Base-by-base conservation (phyloP, 2,329 filamentous ascomycete genomes). In the Phaeosphaeriaceae sp. region DNA sequence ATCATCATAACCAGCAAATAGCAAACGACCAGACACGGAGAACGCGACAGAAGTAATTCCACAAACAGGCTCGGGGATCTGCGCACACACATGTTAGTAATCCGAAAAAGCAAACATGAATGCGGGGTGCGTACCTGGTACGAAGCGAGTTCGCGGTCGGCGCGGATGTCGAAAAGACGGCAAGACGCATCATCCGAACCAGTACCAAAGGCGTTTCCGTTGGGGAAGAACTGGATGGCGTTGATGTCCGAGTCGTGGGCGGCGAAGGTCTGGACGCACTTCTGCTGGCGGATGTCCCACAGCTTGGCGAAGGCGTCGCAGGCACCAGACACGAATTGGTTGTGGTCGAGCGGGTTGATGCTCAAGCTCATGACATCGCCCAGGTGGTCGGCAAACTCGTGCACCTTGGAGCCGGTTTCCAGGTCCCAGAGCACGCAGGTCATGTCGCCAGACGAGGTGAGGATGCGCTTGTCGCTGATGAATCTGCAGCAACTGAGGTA, bases 341-440 rank as follows among this genome's bases (percentile, higher is more conserved):
- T 98, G 81, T 97, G 93, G 83, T 98, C 97, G 62, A 96, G 96
- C 1, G 95, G 95, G 83, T 99, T 98, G 80, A 99, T 91, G 86
- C 94, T 98, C 82, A 98, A 93, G 84, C 94, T 98, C 95, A 99
- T 99, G 69, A 99, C 95, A 76, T 99, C 95, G 76, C 95, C 95
- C 11, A 99, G 86, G 78, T 99, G 95, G 81, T 99, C 95, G 74
- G 95, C 95, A 70, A 98, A 99, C 79, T 99, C 95, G 75, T 93
- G 96, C 44, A 97, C 91, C 83, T 97, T 97, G 66, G 93, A 92
- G 56, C 95, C 95, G 0, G 94, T 96, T 82, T 99, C 95, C 65
- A 99, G 94, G 83, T 99, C 95, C 95, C 95, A 99, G 76, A 98
- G 91, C 90, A 98, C 97, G 80, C 95, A 99, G 52, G 95, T 99